phyloP scores from a whole-genome alignment of 805 yeast genomes.

The Yarrowia osloensis region DNA sequence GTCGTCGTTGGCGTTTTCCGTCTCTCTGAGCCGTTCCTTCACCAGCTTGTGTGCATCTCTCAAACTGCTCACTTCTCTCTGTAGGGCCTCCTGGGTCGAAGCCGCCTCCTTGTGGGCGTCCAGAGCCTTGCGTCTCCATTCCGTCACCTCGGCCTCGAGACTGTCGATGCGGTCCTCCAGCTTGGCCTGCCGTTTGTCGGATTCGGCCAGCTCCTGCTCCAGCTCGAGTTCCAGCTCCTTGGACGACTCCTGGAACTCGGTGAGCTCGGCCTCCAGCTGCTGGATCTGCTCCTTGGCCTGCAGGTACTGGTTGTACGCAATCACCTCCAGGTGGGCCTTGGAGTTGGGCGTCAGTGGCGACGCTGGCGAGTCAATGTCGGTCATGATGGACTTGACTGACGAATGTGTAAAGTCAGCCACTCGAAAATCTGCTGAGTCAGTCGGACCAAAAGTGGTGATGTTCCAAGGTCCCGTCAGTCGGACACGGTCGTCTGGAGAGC shows the following conservation, averaged over 20 bases:
- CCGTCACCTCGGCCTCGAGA: conserved; percentile 38
- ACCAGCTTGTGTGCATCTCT: conserved; percentile 42
- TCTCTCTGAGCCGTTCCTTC: conserved; percentile 44
- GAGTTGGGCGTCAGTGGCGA: conserved; percentile 24
- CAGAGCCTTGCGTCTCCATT: conserved; percentile 39
- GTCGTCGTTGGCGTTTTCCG: conserved; percentile 50
- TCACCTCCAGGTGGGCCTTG: conserved; percentile 26
- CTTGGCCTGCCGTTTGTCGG: conserved; percentile 39
- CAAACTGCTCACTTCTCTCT: conserved; percentile 39
- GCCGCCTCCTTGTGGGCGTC: conserved; percentile 40
- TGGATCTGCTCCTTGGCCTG: conserved; percentile 43
- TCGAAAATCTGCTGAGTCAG: background rate
- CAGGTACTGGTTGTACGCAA: conserved; percentile 29
- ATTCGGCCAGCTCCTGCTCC: conserved; percentile 47
- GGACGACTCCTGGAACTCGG: conserved; percentile 49
- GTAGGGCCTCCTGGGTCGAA: conserved; percentile 36
- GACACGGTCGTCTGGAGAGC: background rate
- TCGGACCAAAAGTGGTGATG: background rate
- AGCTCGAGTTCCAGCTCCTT: conserved; percentile 50
- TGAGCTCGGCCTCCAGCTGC: conserved; percentile 47
- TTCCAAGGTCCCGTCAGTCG: background rate
- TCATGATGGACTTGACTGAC: background rate
- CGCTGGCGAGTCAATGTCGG: background rate
- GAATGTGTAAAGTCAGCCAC: no score
- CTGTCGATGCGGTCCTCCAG: conserved; percentile 36